Percentiles rank a stretch among this genome's conserved stretches.
These are phyloP conservation scores for Aspergillus kassunensis DNA, from an alignment of 495 filamentous ascomycete genomes.

Conservation along the genomic window DNA sequence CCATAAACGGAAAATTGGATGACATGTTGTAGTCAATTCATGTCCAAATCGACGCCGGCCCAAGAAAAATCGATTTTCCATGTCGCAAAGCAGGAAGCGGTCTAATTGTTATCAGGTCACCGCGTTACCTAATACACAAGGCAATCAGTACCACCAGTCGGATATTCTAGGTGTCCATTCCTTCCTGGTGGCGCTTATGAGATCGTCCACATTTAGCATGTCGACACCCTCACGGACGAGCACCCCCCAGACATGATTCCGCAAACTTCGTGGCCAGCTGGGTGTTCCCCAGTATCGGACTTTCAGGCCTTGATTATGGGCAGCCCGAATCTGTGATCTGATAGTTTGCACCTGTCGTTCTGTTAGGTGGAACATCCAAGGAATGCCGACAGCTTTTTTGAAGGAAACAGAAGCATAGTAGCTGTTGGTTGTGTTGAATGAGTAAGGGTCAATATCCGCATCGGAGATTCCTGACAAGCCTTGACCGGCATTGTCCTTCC, in stretches of 20 bases:
- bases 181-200: constrained; percentile 48
- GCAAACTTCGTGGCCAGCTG: constrained; percentile 65
- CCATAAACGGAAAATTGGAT: no score
- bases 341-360: constrained; percentile 57
- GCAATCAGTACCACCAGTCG: constrained; percentile 34
- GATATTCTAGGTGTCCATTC: constrained; percentile 42
- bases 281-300: constrained; percentile 80
- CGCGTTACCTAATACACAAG: background rate
- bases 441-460: constrained; percentile 33
- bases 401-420: constrained; percentile 46
- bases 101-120: no score
- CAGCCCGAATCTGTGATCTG: constrained; percentile 61
- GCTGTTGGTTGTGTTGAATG: constrained; percentile 46
- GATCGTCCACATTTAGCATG: constrained; percentile 76
- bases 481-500: constrained; percentile 26
- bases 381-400: constrained; percentile 32
- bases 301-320: constrained; percentile 65
- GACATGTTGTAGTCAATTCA: no score
- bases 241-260: constrained; percentile 71
- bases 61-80: no score
- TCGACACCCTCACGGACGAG: constrained; percentile 70
- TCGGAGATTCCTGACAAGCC: constrained; percentile 33
- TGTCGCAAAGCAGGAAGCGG: background rate
- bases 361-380: constrained; percentile 40
- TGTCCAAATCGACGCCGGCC: no score